Percentiles rank a stretch among this genome's conserved stretches.
phyloP scores from a whole-genome alignment of 2,329 filamentous ascomycete genomes.

The Keithomyces neogunnii region DNA sequence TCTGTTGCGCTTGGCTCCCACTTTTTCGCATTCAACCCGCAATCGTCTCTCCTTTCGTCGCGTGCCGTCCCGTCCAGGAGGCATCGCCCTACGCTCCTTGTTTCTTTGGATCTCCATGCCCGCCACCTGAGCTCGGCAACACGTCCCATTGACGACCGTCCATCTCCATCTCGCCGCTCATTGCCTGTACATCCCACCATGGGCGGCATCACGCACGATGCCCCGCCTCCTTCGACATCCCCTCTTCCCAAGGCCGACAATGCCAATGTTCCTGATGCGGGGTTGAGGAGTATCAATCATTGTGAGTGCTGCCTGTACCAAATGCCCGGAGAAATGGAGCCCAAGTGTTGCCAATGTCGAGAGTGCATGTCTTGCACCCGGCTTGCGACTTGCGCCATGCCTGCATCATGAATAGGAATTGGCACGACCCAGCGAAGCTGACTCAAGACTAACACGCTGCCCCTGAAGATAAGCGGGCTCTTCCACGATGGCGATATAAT shows the following conservation, averaged over 20 bases:
- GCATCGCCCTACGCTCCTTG: not conserved
- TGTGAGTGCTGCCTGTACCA: slow-evolving; percentile 37
- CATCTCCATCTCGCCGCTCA: slow-evolving; percentile 1
- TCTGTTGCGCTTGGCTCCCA: not conserved
- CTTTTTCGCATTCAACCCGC: not conserved
- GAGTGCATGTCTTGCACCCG: not conserved
- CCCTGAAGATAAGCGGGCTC: slow-evolving; percentile 62
- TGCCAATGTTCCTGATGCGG: slow-evolving; percentile 51
- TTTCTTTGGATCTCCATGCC: not conserved
- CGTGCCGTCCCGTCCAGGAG: not conserved
- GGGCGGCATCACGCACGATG: slow-evolving; percentile 23
- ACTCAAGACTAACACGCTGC: no score
- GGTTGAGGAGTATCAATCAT: slow-evolving; percentile 71
- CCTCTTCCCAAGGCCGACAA: slow-evolving; percentile 15
- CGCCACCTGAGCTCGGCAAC: not conserved
- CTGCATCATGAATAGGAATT: no score
- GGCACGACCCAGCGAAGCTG: no score
- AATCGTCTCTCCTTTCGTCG: slow-evolving; percentile 3
- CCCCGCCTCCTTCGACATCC: slow-evolving; percentile 16
- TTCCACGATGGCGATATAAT: slow-evolving; percentile 82
- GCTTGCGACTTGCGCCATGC: slow-evolving; percentile 5
- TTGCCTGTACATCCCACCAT: slow-evolving; percentile 13
- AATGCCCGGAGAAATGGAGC: not conserved
- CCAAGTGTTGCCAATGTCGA: not conserved
- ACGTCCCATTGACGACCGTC: slow-evolving; percentile 1